phyloP scores from a whole-genome alignment of 371 early-diverging fungal species.

The Circinella umbellata region DNA sequence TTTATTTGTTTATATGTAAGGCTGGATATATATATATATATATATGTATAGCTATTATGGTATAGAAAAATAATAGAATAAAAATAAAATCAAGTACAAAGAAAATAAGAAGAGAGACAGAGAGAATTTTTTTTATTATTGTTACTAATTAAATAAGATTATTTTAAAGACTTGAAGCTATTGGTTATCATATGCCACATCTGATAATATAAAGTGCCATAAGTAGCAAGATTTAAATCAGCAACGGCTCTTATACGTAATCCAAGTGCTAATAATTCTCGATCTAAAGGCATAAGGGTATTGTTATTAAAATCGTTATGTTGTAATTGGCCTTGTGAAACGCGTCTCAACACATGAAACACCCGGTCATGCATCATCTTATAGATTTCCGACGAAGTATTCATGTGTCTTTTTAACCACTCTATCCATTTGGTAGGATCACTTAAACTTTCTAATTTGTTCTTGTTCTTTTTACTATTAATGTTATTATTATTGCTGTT shows the following conservation, averaged over 20 bases:
- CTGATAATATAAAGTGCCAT: slow-evolving; percentile 28
- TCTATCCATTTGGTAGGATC: slow-evolving; percentile 22
- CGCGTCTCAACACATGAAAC: slow-evolving; percentile 5
- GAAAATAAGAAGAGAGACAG: not conserved
- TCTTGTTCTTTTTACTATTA: not conserved
- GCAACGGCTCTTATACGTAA: slow-evolving; percentile 29
- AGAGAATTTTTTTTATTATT: no score
- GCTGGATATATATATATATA: no score
- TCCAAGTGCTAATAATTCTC: slow-evolving; percentile 31
- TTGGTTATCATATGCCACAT: slow-evolving; percentile 7
- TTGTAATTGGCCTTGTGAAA: slow-evolving; percentile 9
- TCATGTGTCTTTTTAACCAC: slow-evolving; percentile 36
- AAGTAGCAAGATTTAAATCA: slow-evolving; percentile 36
- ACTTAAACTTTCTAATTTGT: slow-evolving; percentile 16
- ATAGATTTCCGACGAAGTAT: slow-evolving; percentile 32
- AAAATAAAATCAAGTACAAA: not conserved
- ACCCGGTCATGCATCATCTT: slow-evolving; percentile 38
- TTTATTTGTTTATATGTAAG: no score
- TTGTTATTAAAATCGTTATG: not conserved
- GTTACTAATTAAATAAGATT: not conserved
- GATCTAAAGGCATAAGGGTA: slow-evolving; percentile 25
- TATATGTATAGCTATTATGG: not conserved
- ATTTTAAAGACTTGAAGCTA: not conserved
- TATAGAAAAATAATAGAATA: no score
- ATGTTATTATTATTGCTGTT: not conserved